Conservation (phyloP, 306 rosid genomes). For the Cicer yamashitae region DNA sequence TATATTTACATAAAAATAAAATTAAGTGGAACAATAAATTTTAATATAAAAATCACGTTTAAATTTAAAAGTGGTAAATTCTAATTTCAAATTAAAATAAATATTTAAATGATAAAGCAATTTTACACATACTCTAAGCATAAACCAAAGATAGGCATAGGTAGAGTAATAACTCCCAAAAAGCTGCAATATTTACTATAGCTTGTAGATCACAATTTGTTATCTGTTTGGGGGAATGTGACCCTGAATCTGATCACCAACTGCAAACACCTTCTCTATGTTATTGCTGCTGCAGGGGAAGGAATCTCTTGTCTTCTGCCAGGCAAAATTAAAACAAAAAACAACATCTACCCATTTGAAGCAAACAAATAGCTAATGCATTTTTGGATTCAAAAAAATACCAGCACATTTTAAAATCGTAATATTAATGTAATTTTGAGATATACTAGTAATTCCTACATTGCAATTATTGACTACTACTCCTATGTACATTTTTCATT, state of each 20-base stretch:
- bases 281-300: background rate
- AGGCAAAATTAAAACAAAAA: conserved; percentile 2
- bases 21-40: no score
- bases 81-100: no score
- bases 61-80: no score
- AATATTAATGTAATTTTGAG: no score
- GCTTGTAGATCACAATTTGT: conserved; percentile 46
- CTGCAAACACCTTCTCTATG: conserved; percentile 35
- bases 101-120: no score
- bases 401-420: no score
- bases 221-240: conserved; percentile 46
- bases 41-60: no score
- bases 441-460: no score
- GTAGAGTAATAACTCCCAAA: background rate
- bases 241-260: conserved; percentile 5
- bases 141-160: no score
- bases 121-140: background rate
- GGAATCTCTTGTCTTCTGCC: conserved; percentile 46
- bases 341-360: conserved; percentile 38
- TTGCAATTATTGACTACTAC: background rate
- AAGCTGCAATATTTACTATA: conserved; percentile 35
- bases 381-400: no score
- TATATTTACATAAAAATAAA: no score
- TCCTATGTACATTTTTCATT: no score
- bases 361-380: conserved; percentile 32